Conservation (phyloP, 2,329 filamentous ascomycete genomes). For the Paecilomyces formosus region DNA sequence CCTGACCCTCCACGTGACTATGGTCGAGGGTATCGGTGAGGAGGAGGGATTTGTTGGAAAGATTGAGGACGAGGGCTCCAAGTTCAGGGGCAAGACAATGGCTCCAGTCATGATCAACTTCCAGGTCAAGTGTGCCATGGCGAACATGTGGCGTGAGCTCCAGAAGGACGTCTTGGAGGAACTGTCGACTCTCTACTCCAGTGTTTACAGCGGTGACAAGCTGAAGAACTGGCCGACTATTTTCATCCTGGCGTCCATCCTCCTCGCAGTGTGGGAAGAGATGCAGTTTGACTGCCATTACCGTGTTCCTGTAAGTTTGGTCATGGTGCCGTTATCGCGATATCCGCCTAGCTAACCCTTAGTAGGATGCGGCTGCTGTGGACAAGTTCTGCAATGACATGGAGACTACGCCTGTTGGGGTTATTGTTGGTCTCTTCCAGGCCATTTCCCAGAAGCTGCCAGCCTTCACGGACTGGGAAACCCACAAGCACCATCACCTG, state of each 20-base stretch:
- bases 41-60: slow-evolving; percentile 72
- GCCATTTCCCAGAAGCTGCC: slow-evolving; percentile 96
- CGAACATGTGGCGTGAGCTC: slow-evolving; percentile 95
- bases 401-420: slow-evolving; percentile 91
- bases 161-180: slow-evolving; percentile 96
- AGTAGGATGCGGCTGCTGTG: slow-evolving; percentile 64
- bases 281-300: slow-evolving; percentile 99
- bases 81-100: slow-evolving; percentile 81
- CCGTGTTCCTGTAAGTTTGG: slow-evolving; percentile 57
- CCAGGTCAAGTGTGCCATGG: slow-evolving; percentile 95
- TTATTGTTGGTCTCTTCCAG: slow-evolving; percentile 94
- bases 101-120: slow-evolving; percentile 99
- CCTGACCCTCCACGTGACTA: slow-evolving; percentile 85
- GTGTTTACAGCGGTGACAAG: slow-evolving; percentile 93
- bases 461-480: slow-evolving; percentile 89
- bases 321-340: background rate
- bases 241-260: slow-evolving; percentile 90
- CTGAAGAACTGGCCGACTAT: slow-evolving; percentile 99
- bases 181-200: slow-evolving; percentile 87
- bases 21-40: slow-evolving; percentile 81
- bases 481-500: slow-evolving; percentile 78
- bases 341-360: slow-evolving; percentile 6
- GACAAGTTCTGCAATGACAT: slow-evolving; percentile 95
- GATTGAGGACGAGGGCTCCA: slow-evolving; percentile 79
- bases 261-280: slow-evolving; percentile 93